Evolutionary conservation across 257 asterid species (phyloP).

Genomic region (Eustoma russellianum): DNA sequence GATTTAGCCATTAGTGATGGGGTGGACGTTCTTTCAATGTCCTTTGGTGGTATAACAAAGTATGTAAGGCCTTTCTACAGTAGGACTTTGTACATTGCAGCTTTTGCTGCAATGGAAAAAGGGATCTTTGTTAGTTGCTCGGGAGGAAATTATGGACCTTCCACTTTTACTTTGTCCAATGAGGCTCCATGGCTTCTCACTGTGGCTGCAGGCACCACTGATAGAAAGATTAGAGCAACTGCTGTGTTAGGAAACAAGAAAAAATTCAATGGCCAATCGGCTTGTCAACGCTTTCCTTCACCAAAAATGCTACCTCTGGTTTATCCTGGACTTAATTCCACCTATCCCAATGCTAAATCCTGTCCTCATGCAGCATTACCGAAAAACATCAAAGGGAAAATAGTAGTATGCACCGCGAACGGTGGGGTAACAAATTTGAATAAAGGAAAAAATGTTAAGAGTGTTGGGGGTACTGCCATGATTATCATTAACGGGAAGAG

Average conservation of each 20-base stretch:
- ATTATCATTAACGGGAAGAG: slow-evolving; percentile 1
- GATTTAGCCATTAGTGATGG: slow-evolving; percentile 10
- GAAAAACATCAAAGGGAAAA: slow-evolving; percentile 3
- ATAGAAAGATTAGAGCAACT: slow-evolving; percentile 8
- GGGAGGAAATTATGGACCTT: slow-evolving; percentile 7
- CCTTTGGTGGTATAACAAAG: neutral
- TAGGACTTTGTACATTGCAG: neutral
- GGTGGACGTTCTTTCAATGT: slow-evolving; percentile 11
- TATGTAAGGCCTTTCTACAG: neutral
- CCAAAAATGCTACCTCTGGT: slow-evolving; percentile 7
- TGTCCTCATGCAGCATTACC: neutral
- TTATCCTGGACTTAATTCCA: slow-evolving; percentile 6
- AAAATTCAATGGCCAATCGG: slow-evolving; percentile 9
- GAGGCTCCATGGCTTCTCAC: slow-evolving; percentile 17
- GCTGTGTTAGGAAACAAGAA: slow-evolving; percentile 10
- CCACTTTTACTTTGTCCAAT: neutral
- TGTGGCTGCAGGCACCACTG: slow-evolving; percentile 12
- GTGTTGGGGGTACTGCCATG: slow-evolving; percentile 13
- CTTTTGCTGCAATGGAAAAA: slow-evolving; percentile 8
- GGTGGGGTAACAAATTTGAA: neutral
- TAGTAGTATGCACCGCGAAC: slow-evolving; percentile 3
- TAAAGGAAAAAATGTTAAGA: slow-evolving; percentile 2
- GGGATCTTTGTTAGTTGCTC: slow-evolving; percentile 14
- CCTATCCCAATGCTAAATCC: neutral
- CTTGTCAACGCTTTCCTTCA: slow-evolving; percentile 6